phyloP scores from a whole-genome alignment of 495 filamentous ascomycete species.

The Thozetella sp. region DNA sequence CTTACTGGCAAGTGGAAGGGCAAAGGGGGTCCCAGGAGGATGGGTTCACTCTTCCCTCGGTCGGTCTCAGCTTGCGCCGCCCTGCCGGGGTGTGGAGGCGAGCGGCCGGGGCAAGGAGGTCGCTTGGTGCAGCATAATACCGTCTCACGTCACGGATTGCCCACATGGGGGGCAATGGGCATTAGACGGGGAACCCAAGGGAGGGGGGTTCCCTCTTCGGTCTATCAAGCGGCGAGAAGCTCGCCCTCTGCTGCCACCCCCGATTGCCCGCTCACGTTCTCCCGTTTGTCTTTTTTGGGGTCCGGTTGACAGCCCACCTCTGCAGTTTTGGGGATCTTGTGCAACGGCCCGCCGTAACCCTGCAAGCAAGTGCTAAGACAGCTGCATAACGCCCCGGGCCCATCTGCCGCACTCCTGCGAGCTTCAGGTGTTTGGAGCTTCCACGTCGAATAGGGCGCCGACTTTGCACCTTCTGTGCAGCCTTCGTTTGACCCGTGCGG shows the following conservation, averaged over 20 bases:
- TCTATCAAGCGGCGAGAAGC: background rate
- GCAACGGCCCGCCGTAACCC: slow-evolving; percentile 6
- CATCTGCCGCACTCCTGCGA: slow-evolving; percentile 5
- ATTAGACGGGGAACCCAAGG: no score
- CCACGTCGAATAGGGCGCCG: slow-evolving; percentile 13
- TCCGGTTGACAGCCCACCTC: no score
- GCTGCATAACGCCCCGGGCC: slow-evolving; percentile 19
- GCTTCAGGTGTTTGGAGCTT: slow-evolving; percentile 21
- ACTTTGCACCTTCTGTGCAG: slow-evolving; percentile 10
- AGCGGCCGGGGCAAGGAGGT: slow-evolving; percentile 16
- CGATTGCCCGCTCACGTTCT: background rate
- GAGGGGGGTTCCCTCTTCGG: no score
- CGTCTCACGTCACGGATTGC: slow-evolving; percentile 19
- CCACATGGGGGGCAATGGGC: slow-evolving; percentile 12
- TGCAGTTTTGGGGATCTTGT: background rate
- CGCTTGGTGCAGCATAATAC: slow-evolving; percentile 23
- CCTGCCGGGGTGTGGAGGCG: slow-evolving; percentile 34
- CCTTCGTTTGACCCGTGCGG: slow-evolving; percentile 21
- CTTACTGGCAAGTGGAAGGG: background rate
- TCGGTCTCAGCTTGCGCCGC: slow-evolving; percentile 35
- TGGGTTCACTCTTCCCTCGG: slow-evolving; percentile 10
- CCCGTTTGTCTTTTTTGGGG: slow-evolving; percentile 1
- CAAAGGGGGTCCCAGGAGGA: background rate
- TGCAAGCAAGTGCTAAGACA: slow-evolving; percentile 8
- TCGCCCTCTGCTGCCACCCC: no score